Base-by-base conservation (phyloP, 768 basidiomycete species). In the Collybia sordida region DNA sequence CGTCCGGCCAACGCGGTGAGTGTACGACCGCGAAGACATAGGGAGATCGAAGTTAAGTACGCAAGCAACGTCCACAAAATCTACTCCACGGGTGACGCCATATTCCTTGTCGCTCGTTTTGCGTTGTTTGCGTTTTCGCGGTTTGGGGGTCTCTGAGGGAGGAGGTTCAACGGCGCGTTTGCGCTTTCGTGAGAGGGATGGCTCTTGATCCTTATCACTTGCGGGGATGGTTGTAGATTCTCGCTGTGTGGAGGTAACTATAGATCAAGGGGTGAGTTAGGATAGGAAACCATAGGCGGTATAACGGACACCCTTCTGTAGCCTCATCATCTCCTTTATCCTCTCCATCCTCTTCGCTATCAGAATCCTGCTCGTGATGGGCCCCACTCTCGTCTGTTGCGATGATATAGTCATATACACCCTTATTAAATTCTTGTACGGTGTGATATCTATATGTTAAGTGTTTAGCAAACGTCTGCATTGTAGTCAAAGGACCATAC, bases 1-100 rank as follows among this genome's bases (percentile, higher is more conserved):
- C 0, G 97, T 99, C 21, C 97, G 85, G 11, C 97, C 97, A 14
- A 98, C 88, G 42, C 97, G 87, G 65, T 99, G 97, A 0, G 90
- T 94, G 63, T 99, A 99, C 11, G 93, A 81, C 15, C 85, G 86
- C 3, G 90, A 79, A 0, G 93, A 86, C 0, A 82, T 74, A 0
- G 97, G 97, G n/a, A 98, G 79, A 68, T 99, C 97, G 68, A 98
- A 99, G 73, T 99, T 99, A 65, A 99, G 80, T 3, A 99, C 96
- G 59, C 95, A 98, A 8, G 94, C 85, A 48, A 98, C 97, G 57
- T 97, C 90, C 54, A 98, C 80, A 66, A 99, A 99, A 69, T 99
- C 97, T 50, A 98, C 85, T 2, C 97, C 97, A 40, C 97, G 88
- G 1, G 93, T 93, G 42, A 98, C 90, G 28, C 95, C 93, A 57